Evolutionary conservation across 768 basidiomycete species (phyloP).

Genomic region (Termitomyces sp.): DNA sequence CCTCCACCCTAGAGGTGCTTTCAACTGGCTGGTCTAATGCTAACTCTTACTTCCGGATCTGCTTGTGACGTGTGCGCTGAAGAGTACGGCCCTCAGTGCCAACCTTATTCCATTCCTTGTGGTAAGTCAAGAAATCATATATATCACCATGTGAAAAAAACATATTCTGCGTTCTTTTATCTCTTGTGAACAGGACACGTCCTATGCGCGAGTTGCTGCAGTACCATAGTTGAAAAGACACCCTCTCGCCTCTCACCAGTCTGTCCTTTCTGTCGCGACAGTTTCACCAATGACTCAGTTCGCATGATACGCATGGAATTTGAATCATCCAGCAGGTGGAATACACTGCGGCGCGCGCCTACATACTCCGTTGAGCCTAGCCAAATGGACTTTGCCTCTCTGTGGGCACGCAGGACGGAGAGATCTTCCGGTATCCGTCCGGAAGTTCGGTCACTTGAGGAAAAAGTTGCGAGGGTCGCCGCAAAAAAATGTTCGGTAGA

Average conservation of each 20-base stretch:
- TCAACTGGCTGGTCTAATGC: constrained; percentile 54
- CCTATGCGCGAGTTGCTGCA: constrained; percentile 72
- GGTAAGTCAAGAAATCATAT: constrained; percentile 41
- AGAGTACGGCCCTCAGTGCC: constrained; percentile 70
- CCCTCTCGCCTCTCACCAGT: constrained; percentile 60
- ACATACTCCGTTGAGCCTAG: constrained; percentile 36
- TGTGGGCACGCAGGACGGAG: constrained; percentile 42
- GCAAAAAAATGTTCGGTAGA: constrained; percentile 86
- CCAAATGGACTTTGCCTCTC: constrained; percentile 34
- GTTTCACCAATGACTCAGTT: constrained; percentile 58
- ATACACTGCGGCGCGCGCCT: constrained; percentile 56
- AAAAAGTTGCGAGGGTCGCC: constrained; percentile 74
- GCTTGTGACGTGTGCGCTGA: constrained; percentile 89
- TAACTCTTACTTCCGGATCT: constrained; percentile 77
- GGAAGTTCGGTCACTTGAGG: constrained; percentile 67
- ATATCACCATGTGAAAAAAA: constrained; percentile 15
- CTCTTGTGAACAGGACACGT: constrained; percentile 58
- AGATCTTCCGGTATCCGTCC: constrained; percentile 38
- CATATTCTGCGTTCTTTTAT: constrained; percentile 21
- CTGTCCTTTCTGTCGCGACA: constrained; percentile 84
- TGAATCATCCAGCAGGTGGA: constrained; percentile 54
- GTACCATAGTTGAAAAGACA: constrained; percentile 79
- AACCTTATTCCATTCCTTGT: constrained; percentile 79
- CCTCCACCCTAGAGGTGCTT: constrained; percentile 36
- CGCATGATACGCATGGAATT: constrained; percentile 82